These are phyloP conservation scores for Acanthamoeba quina DNA, from an alignment of 208 protist species.

Conservation along the genomic window DNA sequence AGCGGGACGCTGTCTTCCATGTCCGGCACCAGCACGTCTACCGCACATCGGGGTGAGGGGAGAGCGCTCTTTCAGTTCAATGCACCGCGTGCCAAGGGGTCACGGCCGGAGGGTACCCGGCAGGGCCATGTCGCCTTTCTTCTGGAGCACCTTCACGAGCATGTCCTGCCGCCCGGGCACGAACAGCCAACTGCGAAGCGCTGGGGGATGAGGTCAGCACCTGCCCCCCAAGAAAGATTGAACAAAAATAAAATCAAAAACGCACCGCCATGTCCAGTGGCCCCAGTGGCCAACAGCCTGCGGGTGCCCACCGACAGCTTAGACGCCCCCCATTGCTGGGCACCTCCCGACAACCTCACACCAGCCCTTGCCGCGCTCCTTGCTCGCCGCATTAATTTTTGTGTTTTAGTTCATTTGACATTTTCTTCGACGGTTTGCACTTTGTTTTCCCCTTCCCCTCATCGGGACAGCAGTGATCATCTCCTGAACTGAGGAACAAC, in stretches of 20 bases:
- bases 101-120: neutral
- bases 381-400: no score
- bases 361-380: no score
- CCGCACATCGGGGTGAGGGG: neutral
- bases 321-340: no score
- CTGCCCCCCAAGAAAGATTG: no score
- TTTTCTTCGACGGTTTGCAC: no score
- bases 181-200: constrained; percentile 63
- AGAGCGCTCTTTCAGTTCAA: neutral
- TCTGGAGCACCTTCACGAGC: constrained; percentile 61
- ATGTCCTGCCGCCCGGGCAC: constrained; percentile 54
- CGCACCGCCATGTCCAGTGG: neutral
- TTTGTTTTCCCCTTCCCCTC: no score
- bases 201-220: neutral
- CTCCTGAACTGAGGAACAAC: no score
- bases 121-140: constrained; percentile 46
- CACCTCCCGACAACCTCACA: no score
- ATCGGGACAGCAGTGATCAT: no score
- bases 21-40: constrained; percentile 71
- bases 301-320: no score
- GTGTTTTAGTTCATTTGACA: no score
- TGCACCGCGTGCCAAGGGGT: neutral
- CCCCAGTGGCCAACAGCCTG: no score
- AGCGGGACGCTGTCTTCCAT: constrained; percentile 69
- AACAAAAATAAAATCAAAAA: neutral